Evolutionary conservation across 1,284 basidiomycete species (phyloP), one percentile per base, ranked within the genome.

Genomic region (Moesziomyces globuligerus): DNA sequence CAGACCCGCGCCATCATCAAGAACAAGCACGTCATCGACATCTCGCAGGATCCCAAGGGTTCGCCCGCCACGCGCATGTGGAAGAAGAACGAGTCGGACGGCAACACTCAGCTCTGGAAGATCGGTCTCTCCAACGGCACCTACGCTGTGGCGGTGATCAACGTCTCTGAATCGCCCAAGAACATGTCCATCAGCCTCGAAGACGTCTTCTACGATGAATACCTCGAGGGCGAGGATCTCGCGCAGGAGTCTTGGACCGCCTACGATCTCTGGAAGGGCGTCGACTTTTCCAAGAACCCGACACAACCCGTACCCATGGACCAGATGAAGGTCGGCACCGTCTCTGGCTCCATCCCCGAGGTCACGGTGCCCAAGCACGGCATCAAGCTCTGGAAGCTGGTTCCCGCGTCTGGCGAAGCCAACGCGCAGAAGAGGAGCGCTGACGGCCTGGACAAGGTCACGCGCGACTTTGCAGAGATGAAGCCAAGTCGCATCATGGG

Each of bases 11-110:
- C 61, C 7, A 78, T 81, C 42, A 55, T 82, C 47, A 65, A 58
- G 37, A 82, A 82, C 75, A 76, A 76, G 44, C 71, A 59, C 21
- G 46, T 81, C 37, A 72, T 80, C 32, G 74, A 49, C 40, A 59
- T 81, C 32, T 77, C 68, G 20, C 78, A 81, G 48, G 70, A 78
- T 52, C 37, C 61, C 15, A 47, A 40, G 3, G 80, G 77, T 25
- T 37, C 47, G n/a, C 70, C 80, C 3, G 77, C 62, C 6, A 34
- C 32, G 11, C 64, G 77, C 21, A 41, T 80, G 5, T 58, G 51
- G 55, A 66, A 66, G 41, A 59, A 52, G 28, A 34, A 45, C 10
- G 28, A 65, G 8, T 5, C 21, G 4, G 61, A 65, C n/a, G 61
- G 54, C 23, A 57, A 65, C 45, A 57, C 61, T 10, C 68, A 64